phyloP scores from a whole-genome alignment of 176 grass and related monocot species.

The Hyparrhenia diplandra region DNA sequence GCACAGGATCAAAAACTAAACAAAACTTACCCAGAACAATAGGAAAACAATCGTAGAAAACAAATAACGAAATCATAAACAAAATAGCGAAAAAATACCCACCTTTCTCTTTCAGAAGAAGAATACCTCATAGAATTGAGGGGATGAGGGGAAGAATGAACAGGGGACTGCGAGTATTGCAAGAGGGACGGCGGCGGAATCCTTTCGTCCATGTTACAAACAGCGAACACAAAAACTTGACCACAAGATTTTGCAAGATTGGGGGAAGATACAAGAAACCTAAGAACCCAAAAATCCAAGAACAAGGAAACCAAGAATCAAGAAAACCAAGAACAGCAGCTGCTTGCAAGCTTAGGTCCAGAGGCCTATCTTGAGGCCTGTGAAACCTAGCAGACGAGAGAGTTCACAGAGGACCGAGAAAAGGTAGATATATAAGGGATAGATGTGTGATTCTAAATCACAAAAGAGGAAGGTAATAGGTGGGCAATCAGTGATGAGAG shows the following conservation, averaged over 20 bases:
- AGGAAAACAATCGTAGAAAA: conserved; percentile 10
- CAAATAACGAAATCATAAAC: not conserved
- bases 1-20: conserved; percentile 32
- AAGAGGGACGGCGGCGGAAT: conserved; percentile 71
- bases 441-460: conserved; percentile 36
- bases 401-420: conserved; percentile 25
- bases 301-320: conserved; percentile 27
- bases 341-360: conserved; percentile 30
- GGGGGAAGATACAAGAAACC: not conserved
- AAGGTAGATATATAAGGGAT: conserved; percentile 36
- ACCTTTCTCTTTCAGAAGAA: conserved; percentile 95
- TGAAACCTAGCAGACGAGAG: conserved; percentile 39
- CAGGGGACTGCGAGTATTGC: conserved; percentile 82
- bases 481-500: conserved; percentile 47
- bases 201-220: conserved; percentile 79
- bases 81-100: conserved; percentile 24
- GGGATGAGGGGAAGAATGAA: conserved; percentile 80
- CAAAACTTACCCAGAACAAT: conserved; percentile 15
- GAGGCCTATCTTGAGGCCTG: conserved; percentile 29
- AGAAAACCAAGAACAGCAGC: conserved; percentile 39
- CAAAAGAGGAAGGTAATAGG: conserved; percentile 54
- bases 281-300: conserved; percentile 26
- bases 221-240: conserved; percentile 8
- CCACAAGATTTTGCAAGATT: conserved; percentile 26
- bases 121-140: conserved; percentile 87